phyloP scores from a whole-genome alignment of 2,329 filamentous ascomycete species.

The Colletotrichum noveboracense region DNA sequence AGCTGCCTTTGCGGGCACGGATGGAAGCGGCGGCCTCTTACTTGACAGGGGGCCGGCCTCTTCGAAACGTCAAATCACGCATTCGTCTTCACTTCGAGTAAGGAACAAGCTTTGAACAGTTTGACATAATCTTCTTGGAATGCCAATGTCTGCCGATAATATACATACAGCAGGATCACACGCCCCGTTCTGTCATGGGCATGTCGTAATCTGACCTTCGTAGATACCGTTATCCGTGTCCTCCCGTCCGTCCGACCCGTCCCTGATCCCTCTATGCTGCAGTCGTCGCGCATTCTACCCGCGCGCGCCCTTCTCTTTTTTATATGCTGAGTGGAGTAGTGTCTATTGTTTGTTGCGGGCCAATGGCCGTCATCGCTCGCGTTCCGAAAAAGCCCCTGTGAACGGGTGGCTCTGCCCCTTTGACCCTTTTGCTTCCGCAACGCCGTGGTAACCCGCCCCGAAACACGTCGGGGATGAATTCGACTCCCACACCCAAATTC shows the following conservation, averaged over 20 bases:
- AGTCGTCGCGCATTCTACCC: slow-evolving; percentile 10
- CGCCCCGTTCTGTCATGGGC: slow-evolving; percentile 4
- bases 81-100: not conserved
- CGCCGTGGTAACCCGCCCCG: slow-evolving; percentile 5
- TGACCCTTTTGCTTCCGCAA: slow-evolving; percentile 19
- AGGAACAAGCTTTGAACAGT: not conserved
- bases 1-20: not conserved
- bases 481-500: not conserved
- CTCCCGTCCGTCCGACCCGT: not conserved
- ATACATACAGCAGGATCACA: slow-evolving; percentile 24
- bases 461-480: not conserved
- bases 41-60: not conserved
- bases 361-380: slow-evolving; percentile 20
- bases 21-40: not conserved
- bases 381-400: slow-evolving; percentile 6
- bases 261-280: slow-evolving; percentile 23
- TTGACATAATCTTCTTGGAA: not conserved
- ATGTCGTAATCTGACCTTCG: slow-evolving; percentile 13
- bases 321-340: slow-evolving; percentile 24
- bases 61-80: not conserved
- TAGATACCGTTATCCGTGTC: not conserved
- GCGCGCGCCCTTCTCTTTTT: slow-evolving; percentile 13
- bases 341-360: slow-evolving; percentile 17
- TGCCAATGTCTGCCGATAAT: slow-evolving; percentile 16
- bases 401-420: not conserved